phyloP scores from a whole-genome alignment of 768 basidiomycete genomes.

The Porphyrellus cyaneotinctus region DNA sequence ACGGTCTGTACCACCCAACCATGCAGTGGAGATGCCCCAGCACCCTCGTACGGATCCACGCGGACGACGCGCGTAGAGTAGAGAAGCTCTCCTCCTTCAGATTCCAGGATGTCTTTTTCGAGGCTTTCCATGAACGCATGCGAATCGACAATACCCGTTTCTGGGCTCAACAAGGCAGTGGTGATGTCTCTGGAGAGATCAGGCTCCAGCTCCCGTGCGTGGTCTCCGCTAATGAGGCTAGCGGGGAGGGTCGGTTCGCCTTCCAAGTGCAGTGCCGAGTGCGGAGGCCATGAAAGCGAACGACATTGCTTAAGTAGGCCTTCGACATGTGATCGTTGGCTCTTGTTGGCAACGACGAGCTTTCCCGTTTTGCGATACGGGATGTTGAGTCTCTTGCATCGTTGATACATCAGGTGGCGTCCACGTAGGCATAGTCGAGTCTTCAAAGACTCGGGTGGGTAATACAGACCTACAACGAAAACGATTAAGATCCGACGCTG shows the following conservation, averaged over 20 bases:
- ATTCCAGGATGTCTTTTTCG: slow-evolving; percentile 75
- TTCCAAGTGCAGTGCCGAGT: slow-evolving; percentile 27
- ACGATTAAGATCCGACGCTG: background rate
- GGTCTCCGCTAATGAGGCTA: slow-evolving; percentile 59
- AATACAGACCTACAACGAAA: slow-evolving; percentile 63
- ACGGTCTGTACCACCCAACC: slow-evolving; percentile 90
- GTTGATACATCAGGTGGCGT: slow-evolving; percentile 75
- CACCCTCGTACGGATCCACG: slow-evolving; percentile 58
- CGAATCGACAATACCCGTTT: slow-evolving; percentile 89
- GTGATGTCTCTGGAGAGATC: slow-evolving; percentile 68
- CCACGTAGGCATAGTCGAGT: slow-evolving; percentile 84
- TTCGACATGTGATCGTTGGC: slow-evolving; percentile 69
- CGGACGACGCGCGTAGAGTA: slow-evolving; percentile 82
- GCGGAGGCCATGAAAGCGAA: slow-evolving; percentile 47
- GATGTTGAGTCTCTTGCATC: slow-evolving; percentile 60
- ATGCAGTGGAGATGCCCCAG: slow-evolving; percentile 25
- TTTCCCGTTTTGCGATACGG: slow-evolving; percentile 78
- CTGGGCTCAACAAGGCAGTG: slow-evolving; percentile 74
- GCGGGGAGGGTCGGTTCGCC: slow-evolving; percentile 51
- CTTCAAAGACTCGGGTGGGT: slow-evolving; percentile 79
- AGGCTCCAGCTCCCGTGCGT: slow-evolving; percentile 76
- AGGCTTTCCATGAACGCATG: slow-evolving; percentile 80
- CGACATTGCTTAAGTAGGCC: slow-evolving; percentile 61
- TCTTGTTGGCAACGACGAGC: slow-evolving; percentile 74
- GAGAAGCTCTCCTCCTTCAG: slow-evolving; percentile 64